Evolutionary conservation across 768 basidiomycete genomes (phyloP), one percentile per base, ranked within the genome.

Genomic region (Tulasnella sp.): DNA sequence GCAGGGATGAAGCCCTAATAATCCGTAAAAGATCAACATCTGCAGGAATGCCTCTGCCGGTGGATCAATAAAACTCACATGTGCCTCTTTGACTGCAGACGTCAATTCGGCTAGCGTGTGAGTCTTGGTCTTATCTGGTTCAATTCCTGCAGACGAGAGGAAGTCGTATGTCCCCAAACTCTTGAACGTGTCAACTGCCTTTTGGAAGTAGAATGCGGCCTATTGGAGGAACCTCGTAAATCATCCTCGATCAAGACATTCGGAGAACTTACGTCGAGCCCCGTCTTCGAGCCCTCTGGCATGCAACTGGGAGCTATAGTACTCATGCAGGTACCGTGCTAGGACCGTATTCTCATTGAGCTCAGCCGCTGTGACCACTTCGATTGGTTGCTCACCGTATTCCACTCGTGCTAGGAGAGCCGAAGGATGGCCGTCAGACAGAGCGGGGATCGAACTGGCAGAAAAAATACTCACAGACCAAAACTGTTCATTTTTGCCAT

Each of bases 1-100:
- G 83, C 80, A 2, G 89, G 89, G 2, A 85, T 88, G 74, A 85
- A 84, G 29, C 85, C 86, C 87, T 88, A 25, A 5, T 6, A 1
- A 49, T 7, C 19, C 6, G 11, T 6, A 12, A 25, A 34, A 58
- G 15, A 14, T 64, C 58, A 64, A 64, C 49, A n/a, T n/a, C 19
- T 11, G 49, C 49, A 49, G 1, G 49, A 49, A 49, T n/a, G n/a
- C n/a, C 40, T 40, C 17, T 49, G 49, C 22, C 3, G 22, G 22
- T 0, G 49, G 22, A 22, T 11, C 11, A n/a, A n/a, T 22, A n/a
- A 22, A 34, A 64, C 58, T 34, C 15, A 64, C 58, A 14, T 64
- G 58, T 1, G 58, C 58, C 31, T 25, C 58, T 64, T 64, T 64
- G 15, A 64, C 31, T 64, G 58, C 58, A 34, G 58, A 31, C 4